Evolutionary conservation across 164 flowering plant genomes (phyloP).

Genomic region (Buxus sempervirens): DNA sequence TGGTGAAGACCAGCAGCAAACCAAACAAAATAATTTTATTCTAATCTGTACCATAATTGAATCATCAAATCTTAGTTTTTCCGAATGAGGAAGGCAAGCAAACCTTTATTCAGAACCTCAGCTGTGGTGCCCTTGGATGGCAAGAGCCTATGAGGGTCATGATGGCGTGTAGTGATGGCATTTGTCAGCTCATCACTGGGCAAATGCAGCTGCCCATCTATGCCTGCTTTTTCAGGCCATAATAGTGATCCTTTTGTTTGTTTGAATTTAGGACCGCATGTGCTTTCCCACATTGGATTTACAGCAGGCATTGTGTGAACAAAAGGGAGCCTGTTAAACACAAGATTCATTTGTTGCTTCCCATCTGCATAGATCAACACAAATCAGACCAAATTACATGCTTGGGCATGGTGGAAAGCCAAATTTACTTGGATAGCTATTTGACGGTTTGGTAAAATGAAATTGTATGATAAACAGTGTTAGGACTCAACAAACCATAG

Average conservation of each 20-base stretch:
- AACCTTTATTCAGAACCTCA: slow-evolving; percentile 59
- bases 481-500: too few relatives aligned
- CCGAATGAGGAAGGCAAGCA: slow-evolving; percentile 3
- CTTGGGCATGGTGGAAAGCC: neutral
- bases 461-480: too few relatives aligned
- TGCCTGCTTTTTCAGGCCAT: slow-evolving; percentile 32
- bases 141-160: slow-evolving; percentile 30
- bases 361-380: slow-evolving; percentile 35
- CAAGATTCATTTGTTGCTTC: slow-evolving; percentile 47
- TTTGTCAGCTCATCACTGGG: slow-evolving; percentile 25
- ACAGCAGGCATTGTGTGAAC: slow-evolving; percentile 30
- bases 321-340: slow-evolving; percentile 37
- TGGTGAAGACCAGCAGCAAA: too few relatives aligned
- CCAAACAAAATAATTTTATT: too few relatives aligned
- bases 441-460: too few relatives aligned
- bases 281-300: slow-evolving; percentile 37
- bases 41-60: too few relatives aligned
- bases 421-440: too few relatives aligned
- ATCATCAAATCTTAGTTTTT: neutral
- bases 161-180: slow-evolving; percentile 18
- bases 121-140: slow-evolving; percentile 32
- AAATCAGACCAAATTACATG: slow-evolving; percentile 5
- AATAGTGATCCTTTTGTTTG: slow-evolving; percentile 29
- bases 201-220: slow-evolving; percentile 30
- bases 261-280: slow-evolving; percentile 27